Conservation (phyloP, 192 early-diverging fungal species). For the Haplosporangium gracile region DNA sequence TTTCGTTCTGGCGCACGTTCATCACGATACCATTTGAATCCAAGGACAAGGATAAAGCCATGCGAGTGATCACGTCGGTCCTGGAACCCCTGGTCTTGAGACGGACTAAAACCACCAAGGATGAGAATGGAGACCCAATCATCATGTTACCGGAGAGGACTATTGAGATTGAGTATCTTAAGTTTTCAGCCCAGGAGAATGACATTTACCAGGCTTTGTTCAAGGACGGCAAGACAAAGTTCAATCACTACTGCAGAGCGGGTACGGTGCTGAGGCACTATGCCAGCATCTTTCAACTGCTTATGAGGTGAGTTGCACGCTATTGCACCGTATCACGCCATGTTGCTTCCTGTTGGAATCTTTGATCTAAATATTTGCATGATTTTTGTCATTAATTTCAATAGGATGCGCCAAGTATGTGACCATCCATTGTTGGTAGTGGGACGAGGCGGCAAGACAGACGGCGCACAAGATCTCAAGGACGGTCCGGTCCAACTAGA, state of each 20-base stretch:
- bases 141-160: constrained; percentile 79
- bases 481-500: constrained; percentile 58
- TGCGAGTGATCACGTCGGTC: constrained; percentile 70
- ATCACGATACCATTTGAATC: constrained; percentile 82
- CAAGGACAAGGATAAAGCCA: constrained; percentile 60
- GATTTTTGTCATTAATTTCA: constrained; percentile 36
- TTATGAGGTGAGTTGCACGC: constrained; percentile 56
- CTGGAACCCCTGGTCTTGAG: constrained; percentile 85
- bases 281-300: constrained; percentile 74
- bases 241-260: constrained; percentile 66
- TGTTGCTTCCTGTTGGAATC: neutral
- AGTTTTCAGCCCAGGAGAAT: constrained; percentile 73
- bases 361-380: neutral
- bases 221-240: constrained; percentile 75
- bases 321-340: neutral
- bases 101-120: constrained; percentile 86
- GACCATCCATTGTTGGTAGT: constrained; percentile 73
- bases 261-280: constrained; percentile 79
- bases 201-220: constrained; percentile 78
- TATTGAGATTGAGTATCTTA: constrained; percentile 72
- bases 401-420: constrained; percentile 76
- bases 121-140: constrained; percentile 82
- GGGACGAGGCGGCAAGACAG: constrained; percentile 27
- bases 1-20: constrained; percentile 81
- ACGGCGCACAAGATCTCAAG: constrained; percentile 23